Evolutionary conservation across 139 green algal genomes (phyloP), one percentile per base, ranked within the genome.

Genomic region (Coelastrella sp.): DNA sequence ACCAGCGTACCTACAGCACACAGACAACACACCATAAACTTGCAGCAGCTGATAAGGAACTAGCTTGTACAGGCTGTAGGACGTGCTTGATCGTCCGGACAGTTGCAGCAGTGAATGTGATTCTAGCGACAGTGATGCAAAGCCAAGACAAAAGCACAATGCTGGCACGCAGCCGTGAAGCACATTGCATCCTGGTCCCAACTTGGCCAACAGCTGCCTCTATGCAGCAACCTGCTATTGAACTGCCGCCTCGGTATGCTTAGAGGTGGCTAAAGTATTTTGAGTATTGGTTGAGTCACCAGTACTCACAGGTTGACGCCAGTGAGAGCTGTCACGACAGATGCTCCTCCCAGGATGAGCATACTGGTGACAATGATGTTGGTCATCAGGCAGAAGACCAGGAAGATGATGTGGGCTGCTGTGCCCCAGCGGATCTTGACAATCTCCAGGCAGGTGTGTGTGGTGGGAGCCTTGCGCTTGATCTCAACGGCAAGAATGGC

Each of bases 351-450:
- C 75, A 99, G 93, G 60, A 99, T 94, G 75, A 99, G 93, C 97
- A 99, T 99, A 83, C 96, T 91, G 3, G 96, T 97, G 8, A 99
- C 97, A 92, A 99, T 98, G 86, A 97, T 94, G 95, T 98, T 98
- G 90, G 97, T 98, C 4, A 96, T 83, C 90, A 98, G 94, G 87
- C 90, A 95, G 89, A 98, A 99, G 76, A 95, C 94, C 54, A 98
- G 93, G 94, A 98, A 99, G 14, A 98, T 93, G 59, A 97, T 92
- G 92, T 99, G 97, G 0, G 95, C 95, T 4, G 91, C 92, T 10
- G 92, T 95, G 47, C 94, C 96, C 96, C 95, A 97, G 86, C 96
- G 94, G n/a, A 92, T 94, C 80, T 93, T 84, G 85, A 99, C 90
- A 87, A 99, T 97, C 92, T 99, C 97, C 58, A 98, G 95, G 80